Base-by-base conservation (phyloP, 2,329 filamentous ascomycete genomes). In the Paecilomyces sp. region DNA sequence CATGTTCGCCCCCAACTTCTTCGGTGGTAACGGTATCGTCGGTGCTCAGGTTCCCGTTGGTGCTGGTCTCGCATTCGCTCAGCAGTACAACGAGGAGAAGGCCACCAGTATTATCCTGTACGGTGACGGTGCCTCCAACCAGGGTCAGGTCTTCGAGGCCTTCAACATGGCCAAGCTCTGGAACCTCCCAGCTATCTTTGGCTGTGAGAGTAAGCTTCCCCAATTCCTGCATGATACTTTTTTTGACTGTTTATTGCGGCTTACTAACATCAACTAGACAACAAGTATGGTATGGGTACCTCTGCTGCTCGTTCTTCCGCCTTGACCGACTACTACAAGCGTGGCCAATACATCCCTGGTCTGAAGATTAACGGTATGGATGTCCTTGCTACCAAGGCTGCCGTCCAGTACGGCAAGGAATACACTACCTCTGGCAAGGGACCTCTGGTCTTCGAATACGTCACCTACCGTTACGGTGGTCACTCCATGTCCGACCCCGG, bases 131-230 rank as follows among this genome's bases (percentile, higher is more conserved):
- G 94, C 94, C 67, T 91, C 89, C 84, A 99, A 99, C 85, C 94
- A 99, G 84, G 94, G 94, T 66, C 94, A 99, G 81, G 94, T 99
- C 70, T 99, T 99, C 73, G 94, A 99, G 85, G 92, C 94, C 63
- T 99, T 95, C 87, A 99, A 99, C 88, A 99, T 99, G 94, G 94
- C 94, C 65, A 97, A 97, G 86, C 88, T 99, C 67, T 99, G 94
- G 94, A 92, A 94, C 70, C 83, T 99, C 55, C 94, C 94, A 58
- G 86, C 92, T 68, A 89, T 99, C 68, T 99, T 99, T 75, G 92
- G 91, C 69, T 99, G 94, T 79, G 94, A 99, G 84, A 99, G 92
- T 96, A 82, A 77, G 91, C 86, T 58, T 62, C 30, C 13, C 30
- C 50, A 51, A 22, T 4, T 31, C 18, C 18, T 52, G 13, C 51